Base-by-base conservation (phyloP, 352 stramenopile genomes). In the Elongisporangium senticosum region DNA sequence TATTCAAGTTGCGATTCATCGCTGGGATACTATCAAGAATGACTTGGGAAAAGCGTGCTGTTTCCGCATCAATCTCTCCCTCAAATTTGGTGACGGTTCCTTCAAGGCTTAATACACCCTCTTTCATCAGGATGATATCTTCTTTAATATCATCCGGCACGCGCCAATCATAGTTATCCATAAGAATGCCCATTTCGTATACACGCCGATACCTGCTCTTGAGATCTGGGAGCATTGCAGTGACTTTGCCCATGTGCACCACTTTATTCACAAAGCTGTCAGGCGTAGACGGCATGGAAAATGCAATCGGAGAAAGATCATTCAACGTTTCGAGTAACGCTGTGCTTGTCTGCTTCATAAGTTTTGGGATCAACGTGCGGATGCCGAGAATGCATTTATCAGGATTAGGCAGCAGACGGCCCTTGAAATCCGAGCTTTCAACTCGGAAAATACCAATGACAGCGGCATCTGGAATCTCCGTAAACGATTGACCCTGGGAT, bases 361-460 rank as follows among this genome's bases (percentile, higher is more conserved):
- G 83, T 49, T 93, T 80, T 0, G 95, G 95, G 11, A 98, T 70
- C 7, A 97, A 55, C 6, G 69, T 59, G 3, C 85, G 67, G 21
- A 98, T 93, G 10, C 82, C 85, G 3, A 87, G 63, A 19, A 98
- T 86, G 51, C 89, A 97, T 39, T 86, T 80, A 2, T 95, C 67
- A 0, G 95, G 95, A 50, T 86, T 97, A 0, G 95, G 95, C 26
- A 98, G 64, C 10, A 98, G 65, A 20, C 68, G 59, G 7, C 72
- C 74, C 61, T 98, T 98, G 58, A 98, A 96, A 0, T 77, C 69
- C 0, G 73, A 71, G 19, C 81, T 96, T 58, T 98, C 91, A 7
- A 98, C 87, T 6, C 83, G 83, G 23, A 98, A 95, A 33, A 98
- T 96, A n/a, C 91, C 93, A 10, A 98, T 80, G 4, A 86, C 88